Base-by-base conservation (phyloP, 768 basidiomycete genomes). In the Sporobolomyces roseus region DNA sequence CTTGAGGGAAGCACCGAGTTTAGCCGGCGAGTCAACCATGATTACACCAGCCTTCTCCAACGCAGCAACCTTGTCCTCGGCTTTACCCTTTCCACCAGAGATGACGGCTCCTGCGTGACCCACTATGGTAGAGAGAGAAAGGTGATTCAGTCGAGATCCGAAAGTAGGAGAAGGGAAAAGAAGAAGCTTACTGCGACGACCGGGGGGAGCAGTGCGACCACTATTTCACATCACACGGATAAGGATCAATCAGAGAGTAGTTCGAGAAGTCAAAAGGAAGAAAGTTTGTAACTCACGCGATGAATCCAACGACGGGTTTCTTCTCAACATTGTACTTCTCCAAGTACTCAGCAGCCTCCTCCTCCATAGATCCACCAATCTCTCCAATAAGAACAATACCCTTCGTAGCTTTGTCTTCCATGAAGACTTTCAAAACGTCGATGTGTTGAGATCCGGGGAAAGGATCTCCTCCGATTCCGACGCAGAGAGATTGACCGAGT, bases 351-450 rank as follows among this genome's bases (percentile, higher is more conserved):
- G 96, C 96, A 10, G 96, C 96, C 72, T 98, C 94, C 79, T 99
- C 96, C 81, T 99, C 96, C 94, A 97, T 74, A 12, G 91, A 88
- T 27, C 96, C 96, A 71, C 96, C 96, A 74, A 99, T 99, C 81
- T 99, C 96, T 68, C 96, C 96, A 75, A 99, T 99, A 70, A 98
- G 83, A 71, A 99, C 94, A 73, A 99, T 93, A 75, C 91, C 96
- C 81, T 97, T 86, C 2, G 96, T 98, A 65, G 88, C 87, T 63
- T 89, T 88, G 78, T 99, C 94, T 41, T 93, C 87, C 55, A 99
- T 86, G 84, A 98, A 91, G 66, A 98, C 86, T 79, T 93, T 97
- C 81, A 99, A 83, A 67, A 91, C 93, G 79, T 99, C 96, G 71
- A 96, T 79, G 78, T 97, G 93, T 77, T 92, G 89, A 8, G 96